These are phyloP conservation scores for Piromyces finnis DNA, from an alignment of 192 early-diverging fungal species.

Conservation along the genomic window DNA sequence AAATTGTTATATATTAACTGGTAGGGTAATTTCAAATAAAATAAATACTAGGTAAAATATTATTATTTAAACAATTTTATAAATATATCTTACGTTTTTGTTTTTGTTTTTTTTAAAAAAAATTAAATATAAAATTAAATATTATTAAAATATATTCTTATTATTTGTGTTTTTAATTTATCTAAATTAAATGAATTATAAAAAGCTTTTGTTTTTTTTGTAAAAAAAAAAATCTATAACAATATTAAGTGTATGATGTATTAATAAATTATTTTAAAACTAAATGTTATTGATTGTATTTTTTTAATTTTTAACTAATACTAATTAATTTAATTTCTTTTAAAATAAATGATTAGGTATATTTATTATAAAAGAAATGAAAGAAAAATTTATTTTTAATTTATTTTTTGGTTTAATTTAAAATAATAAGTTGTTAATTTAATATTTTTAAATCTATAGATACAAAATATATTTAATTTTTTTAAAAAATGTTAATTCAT, in stretches of 20 bases:
- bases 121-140: not conserved
- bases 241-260: too few relatives aligned
- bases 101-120: not conserved
- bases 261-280: not conserved
- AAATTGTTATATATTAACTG: not conserved
- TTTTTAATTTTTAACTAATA: too few relatives aligned
- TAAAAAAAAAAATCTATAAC: too few relatives aligned
- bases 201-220: too few relatives aligned
- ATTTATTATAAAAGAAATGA: too few relatives aligned
- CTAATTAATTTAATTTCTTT: too few relatives aligned
- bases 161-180: not conserved
- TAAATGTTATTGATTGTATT: not conserved
- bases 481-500: not conserved
- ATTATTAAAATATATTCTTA: not conserved
- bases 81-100: not conserved
- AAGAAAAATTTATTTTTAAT: too few relatives aligned
- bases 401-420: too few relatives aligned
- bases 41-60: not conserved
- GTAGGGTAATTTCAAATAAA: not conserved
- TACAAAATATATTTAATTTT: not conserved
- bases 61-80: not conserved
- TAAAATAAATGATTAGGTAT: too few relatives aligned
- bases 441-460: too few relatives aligned
- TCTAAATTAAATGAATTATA: too few relatives aligned
- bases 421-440: too few relatives aligned